These are phyloP conservation scores for Durio zibethinus DNA, from an alignment of 345 rosid species.

Conservation along the genomic window DNA sequence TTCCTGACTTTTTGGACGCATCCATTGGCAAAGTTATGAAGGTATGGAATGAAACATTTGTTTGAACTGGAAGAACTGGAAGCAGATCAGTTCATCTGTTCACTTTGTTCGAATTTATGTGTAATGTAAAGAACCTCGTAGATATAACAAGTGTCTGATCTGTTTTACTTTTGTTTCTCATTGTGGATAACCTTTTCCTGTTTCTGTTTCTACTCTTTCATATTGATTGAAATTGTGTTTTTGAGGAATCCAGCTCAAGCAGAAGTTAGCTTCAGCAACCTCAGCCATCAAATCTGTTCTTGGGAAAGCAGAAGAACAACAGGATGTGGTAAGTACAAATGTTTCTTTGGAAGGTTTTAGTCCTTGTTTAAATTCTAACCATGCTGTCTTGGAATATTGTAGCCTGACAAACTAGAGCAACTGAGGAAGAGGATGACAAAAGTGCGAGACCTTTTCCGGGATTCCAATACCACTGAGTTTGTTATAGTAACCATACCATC, in stretches of 20 bases:
- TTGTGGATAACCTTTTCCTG: neutral
- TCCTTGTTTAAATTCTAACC: slow-evolving; percentile 13
- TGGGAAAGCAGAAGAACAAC: slow-evolving; percentile 47
- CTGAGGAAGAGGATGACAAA: slow-evolving; percentile 63
- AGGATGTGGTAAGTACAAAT: slow-evolving; percentile 48
- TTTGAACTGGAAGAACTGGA: neutral
- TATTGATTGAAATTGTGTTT: neutral
- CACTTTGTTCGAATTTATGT: slow-evolving; percentile 9
- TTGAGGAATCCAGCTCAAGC: slow-evolving; percentile 46
- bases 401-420: slow-evolving; percentile 59
- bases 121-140: neutral
- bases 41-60: slow-evolving; percentile 39
- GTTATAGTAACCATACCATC: slow-evolving; percentile 80
- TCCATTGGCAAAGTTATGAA: slow-evolving; percentile 72
- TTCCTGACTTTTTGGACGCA: slow-evolving; percentile 79
- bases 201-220: neutral
- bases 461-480: slow-evolving; percentile 58
- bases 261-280: slow-evolving; percentile 71
- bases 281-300: slow-evolving; percentile 60
- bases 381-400: slow-evolving; percentile 15
- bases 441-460: slow-evolving; percentile 68
- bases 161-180: slow-evolving; percentile 1
- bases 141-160: slow-evolving; percentile 4
- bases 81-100: neutral
- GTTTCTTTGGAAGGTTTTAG: slow-evolving; percentile 3